Base-by-base conservation (phyloP, 2,329 filamentous ascomycete species). In the Malbranchea zuffiana region DNA sequence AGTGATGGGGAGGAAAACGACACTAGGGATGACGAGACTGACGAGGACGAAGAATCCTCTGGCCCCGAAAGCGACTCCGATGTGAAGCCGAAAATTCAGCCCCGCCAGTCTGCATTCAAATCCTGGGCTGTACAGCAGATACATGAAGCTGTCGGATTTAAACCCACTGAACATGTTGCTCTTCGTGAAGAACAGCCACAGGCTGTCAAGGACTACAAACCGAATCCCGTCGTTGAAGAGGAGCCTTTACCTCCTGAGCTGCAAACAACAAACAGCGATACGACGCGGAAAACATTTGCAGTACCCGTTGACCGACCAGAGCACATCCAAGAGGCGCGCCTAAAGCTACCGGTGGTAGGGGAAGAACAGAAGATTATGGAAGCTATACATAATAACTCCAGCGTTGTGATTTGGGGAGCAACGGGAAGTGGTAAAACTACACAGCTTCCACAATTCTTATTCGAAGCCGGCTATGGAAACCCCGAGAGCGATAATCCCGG, bases 321-420 rank as follows among this genome's bases (percentile, higher is more conserved):
- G 4, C 78, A 81, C 12, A 81, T 96, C 15, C 84, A 95, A 55
- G 73, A 79, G 32, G 75, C 79, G 7, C 77, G 90, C 8, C 59
- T 92, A 31, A 75, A 82, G 39, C 69, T 98, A 11, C 90, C 90
- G 0, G 83, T 98, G 1, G 85, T 96, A 1, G 83, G 83, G 1
- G 87, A 96, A 57, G 90, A 98, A 59, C 90, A 98, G 55, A 86
- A 81, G 51, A 87, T 98, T 19, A 96, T 98, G 87, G 90, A 98
- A 60, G 86, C 87, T 1, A 85, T 98, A 32, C 81, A 95, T 59
- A 88, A 88, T 54, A 82, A 95, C 55, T 74, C 88, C 35, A 78
- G 85, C 3, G 82, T 95, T 1, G 81, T 98, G 7, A 76, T 98
- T 5, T 95, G 88, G 63, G 90, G 90, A 60, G 81, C 86, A 10